phyloP scores from a whole-genome alignment of 1,284 basidiomycete species.

The Trametes versicolor region DNA sequence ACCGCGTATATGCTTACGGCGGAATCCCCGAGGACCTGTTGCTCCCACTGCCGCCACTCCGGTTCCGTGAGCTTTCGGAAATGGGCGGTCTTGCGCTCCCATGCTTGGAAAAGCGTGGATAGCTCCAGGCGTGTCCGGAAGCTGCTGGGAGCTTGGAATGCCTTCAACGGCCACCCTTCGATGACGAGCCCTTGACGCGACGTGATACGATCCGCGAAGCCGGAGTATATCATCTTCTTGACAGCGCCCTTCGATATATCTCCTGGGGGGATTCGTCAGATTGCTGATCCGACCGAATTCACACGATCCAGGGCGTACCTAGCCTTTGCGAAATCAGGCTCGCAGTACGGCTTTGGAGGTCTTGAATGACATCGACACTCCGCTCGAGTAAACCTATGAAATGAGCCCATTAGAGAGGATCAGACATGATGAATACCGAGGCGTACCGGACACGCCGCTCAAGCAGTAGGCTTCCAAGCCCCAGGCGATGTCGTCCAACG shows the following conservation, averaged over 20 bases:
- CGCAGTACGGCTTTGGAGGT: slow-evolving; percentile 14
- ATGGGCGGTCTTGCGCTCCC: slow-evolving; percentile 18
- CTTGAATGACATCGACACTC: slow-evolving; percentile 13
- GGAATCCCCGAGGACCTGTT: too few relatives aligned
- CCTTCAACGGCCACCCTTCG: slow-evolving; percentile 41
- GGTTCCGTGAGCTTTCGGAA: slow-evolving; percentile 27
- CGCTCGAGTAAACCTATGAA: not conserved
- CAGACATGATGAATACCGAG: too few relatives aligned
- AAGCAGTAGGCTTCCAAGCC: not conserved
- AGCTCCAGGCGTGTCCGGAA: slow-evolving; percentile 34
- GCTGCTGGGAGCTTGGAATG: slow-evolving; percentile 30
- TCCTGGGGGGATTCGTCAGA: too few relatives aligned
- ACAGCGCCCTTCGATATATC: slow-evolving; percentile 10
- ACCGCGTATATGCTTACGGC: too few relatives aligned
- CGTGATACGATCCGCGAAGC: slow-evolving; percentile 38
- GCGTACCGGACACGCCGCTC: not conserved
- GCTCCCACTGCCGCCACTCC: too few relatives aligned
- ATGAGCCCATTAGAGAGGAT: not conserved
- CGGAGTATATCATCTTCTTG: slow-evolving; percentile 33
- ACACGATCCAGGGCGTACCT: slow-evolving; percentile 15
- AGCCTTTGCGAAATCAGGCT: slow-evolving; percentile 27
- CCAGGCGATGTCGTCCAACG: not conserved
- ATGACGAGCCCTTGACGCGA: slow-evolving; percentile 31
- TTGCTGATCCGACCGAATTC: slow-evolving; percentile 13
- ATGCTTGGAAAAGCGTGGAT: slow-evolving; percentile 29